Evolutionary conservation across 768 basidiomycete genomes (phyloP).

Genomic region (Phanerochaete sordida): DNA sequence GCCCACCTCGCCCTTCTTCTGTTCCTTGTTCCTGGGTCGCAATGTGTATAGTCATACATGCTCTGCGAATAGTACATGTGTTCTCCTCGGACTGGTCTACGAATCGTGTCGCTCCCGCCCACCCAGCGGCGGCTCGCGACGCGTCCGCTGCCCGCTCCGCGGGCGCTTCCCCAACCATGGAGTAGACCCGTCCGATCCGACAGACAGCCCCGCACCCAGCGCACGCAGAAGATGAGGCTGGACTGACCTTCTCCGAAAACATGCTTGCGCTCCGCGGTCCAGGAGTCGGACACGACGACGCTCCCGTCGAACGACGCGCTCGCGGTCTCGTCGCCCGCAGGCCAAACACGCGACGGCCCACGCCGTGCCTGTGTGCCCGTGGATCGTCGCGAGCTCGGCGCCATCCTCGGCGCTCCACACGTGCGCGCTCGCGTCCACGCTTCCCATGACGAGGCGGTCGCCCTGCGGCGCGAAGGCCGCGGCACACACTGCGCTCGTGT

Average conservation of each 20-base stretch:
- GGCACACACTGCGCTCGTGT: constrained; percentile 11
- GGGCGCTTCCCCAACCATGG: no score
- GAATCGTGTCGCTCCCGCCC: no score
- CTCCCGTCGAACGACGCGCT: constrained; percentile 35
- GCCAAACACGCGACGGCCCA: constrained; percentile 39
- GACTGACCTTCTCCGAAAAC: constrained; percentile 10
- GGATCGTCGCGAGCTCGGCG: constrained; percentile 1
- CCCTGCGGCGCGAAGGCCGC: constrained; percentile 19
- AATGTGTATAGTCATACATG: no score
- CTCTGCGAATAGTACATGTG: no score
- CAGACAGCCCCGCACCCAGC: no score
- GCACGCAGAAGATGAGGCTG: no score
- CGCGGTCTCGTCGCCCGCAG: constrained; percentile 39
- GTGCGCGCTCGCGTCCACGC: constrained; percentile 16
- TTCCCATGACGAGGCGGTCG: constrained; percentile 17
- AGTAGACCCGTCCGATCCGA: no score
- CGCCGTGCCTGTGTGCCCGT: constrained; percentile 16
- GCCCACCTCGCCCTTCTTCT: no score
- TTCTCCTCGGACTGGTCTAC: no score
- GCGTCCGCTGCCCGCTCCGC: no score
- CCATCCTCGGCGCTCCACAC: constrained; percentile 23
- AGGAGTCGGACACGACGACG: constrained; percentile 14
- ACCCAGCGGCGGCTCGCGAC: no score
- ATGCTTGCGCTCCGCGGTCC: constrained; percentile 5
- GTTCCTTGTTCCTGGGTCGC: no score